Base-by-base conservation (phyloP, 345 rosid genomes). In the Ceriops zippeliana region DNA sequence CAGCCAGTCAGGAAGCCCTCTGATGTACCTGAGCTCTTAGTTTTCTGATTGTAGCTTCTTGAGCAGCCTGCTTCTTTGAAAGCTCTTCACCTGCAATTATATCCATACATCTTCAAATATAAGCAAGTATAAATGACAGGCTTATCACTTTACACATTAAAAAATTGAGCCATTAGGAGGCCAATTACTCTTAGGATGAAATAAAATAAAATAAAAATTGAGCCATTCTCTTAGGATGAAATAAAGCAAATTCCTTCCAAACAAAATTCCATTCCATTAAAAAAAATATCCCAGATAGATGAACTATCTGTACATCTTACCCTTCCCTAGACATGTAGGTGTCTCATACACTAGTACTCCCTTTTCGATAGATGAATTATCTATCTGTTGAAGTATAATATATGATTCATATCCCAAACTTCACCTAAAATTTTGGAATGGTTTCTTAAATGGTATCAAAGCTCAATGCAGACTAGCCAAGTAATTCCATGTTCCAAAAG, bases 11-110 rank as follows among this genome's bases (percentile, higher is more conserved):
- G 59, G 7, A 52, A 75, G 67, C 47, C 34, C 35, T 35, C 28
- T 8, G 9, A 35, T 8, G 9, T 35, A 35, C 38, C 9, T 35
- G 38, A 35, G 97, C 95, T 84, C 98, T 90, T 78, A 96, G 79
- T 86, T 96, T 96, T 86, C 98, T 83, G 61, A 96, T 96, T 24
- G 86, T 87, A 73, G 92, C 86, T 80, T 92, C 99, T 81, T 96
- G 98, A 73, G 92, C 84, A 73, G 98, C 98, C 77, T 92, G 99
- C 79, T 92, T 96, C 81, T 92, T 96, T 21, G 99, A 96, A 81
- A 96, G 99, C 78, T 96, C 97, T 82, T 96, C 98, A 60, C 99
- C 99, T 95, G 86, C 62, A 76, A 71, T 69, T n/a, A 57, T 32
- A 58, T 20, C 26, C 24, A 38, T 61, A 73, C 19, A 61, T 17